phyloP scores from a whole-genome alignment of 2,329 filamentous ascomycete species.

The Verticillium tricorpus region DNA sequence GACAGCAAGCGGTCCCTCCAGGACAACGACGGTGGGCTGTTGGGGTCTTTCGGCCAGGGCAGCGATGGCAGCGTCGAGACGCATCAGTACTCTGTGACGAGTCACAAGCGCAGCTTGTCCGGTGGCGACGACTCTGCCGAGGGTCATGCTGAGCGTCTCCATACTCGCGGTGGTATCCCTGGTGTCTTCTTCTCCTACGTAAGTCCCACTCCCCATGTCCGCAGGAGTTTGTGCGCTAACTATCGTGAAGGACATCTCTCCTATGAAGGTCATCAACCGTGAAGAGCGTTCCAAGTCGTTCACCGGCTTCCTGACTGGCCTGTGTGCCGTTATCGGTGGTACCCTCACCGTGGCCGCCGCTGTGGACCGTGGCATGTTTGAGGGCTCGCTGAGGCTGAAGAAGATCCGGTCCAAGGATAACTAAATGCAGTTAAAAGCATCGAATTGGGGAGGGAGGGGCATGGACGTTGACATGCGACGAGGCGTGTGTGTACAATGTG shows the following conservation, averaged over 20 bases:
- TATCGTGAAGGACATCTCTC: slow-evolving; percentile 78
- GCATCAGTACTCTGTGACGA: slow-evolving; percentile 97
- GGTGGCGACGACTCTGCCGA: slow-evolving; percentile 83
- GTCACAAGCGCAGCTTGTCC: slow-evolving; percentile 81
- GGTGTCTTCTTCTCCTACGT: slow-evolving; percentile 98
- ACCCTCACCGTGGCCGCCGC: slow-evolving; percentile 95
- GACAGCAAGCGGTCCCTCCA: slow-evolving; percentile 50
- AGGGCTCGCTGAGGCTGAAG: slow-evolving; percentile 78
- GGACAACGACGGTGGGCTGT: slow-evolving; percentile 50
- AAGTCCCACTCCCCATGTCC: slow-evolving; percentile 33
- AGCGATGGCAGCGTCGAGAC: slow-evolving; percentile 84
- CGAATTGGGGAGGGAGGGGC: background rate
- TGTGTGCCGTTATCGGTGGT: slow-evolving; percentile 92
- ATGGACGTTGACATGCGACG: background rate
- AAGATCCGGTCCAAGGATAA: slow-evolving; percentile 71
- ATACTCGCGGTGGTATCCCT: slow-evolving; percentile 87
- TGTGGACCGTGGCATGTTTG: slow-evolving; percentile 85
- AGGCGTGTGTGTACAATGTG: slow-evolving; percentile 9
- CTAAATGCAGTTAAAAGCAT: slow-evolving; percentile 23
- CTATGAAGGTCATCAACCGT: slow-evolving; percentile 98
- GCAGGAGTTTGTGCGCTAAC: slow-evolving; percentile 5
- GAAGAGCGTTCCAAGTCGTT: slow-evolving; percentile 88
- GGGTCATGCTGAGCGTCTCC: slow-evolving; percentile 86
- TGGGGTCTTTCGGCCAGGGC: slow-evolving; percentile 65
- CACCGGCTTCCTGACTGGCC: slow-evolving; percentile 84